Evolutionary conservation across 2,329 filamentous ascomycete genomes (phyloP).

Genomic region (Fusarium burgessii): DNA sequence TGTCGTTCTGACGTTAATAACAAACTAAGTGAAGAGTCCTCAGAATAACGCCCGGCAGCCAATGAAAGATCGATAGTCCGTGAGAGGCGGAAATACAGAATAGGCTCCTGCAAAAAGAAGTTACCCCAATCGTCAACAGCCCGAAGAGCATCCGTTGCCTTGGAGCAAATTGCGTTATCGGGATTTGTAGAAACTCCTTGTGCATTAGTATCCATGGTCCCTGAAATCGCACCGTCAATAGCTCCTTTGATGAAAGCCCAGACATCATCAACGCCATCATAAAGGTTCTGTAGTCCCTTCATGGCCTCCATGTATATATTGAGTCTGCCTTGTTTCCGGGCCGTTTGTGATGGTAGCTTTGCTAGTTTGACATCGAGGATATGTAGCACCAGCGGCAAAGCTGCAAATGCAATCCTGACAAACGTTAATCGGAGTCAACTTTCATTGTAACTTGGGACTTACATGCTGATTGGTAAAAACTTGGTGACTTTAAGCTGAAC

Average conservation of each 20-base stretch:
- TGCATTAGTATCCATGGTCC: neutral
- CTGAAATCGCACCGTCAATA: neutral
- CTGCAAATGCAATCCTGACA: neutral
- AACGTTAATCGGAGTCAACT: neutral
- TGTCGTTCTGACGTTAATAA: accelerated
- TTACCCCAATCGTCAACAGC: neutral
- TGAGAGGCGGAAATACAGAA: neutral
- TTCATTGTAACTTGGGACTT: neutral
- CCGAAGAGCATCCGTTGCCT: accelerated
- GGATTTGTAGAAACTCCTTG: accelerated
- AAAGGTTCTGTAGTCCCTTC: neutral
- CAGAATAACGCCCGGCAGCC: accelerated
- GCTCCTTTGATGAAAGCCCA: neutral
- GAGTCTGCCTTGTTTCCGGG: neutral
- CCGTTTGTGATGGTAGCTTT: neutral
- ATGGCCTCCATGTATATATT: neutral
- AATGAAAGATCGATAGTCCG: neutral
- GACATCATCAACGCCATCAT: neutral
- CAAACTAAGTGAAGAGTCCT: neutral
- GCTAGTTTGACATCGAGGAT: accelerated
- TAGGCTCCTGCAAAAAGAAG: accelerated
- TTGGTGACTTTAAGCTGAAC: constrained; percentile 14
- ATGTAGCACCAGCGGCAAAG: accelerated
- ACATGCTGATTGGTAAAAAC: constrained; percentile 29
- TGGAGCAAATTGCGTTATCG: accelerated